Base-by-base conservation (phyloP, 345 rosid genomes). In the Isatis tinctoria region DNA sequence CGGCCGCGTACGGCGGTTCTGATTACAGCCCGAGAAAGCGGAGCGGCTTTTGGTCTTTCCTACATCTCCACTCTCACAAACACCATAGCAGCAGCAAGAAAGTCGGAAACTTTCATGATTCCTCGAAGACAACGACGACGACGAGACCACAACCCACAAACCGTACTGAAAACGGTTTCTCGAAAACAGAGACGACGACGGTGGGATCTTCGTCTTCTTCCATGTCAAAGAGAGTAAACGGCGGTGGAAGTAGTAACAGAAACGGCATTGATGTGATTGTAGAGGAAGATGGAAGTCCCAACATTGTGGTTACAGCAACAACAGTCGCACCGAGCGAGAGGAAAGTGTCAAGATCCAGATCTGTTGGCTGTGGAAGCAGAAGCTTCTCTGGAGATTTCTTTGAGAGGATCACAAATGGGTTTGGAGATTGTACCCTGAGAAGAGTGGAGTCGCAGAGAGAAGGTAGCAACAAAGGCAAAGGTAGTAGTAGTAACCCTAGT, bases 351-450 rank as follows among this genome's bases (percentile, higher is more conserved):
- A 87, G 99, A 82, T 95, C 99, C 73, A 90, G 99, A 86, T 95
- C 99, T 63, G 96, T 90, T 5, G 99, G 99, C 8, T 95, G 99
- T 53, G 99, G 99, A 32, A 92, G 96, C 88, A 72, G 97, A 79
- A 95, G 99, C 81, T 95, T 95, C 74, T 92, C 98, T 0, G 98
- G 98, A 6, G 99, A 95, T 61, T 95, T 95, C 82, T 92, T 95
- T 22, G 99, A 89, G 77, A 90, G 97, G 82, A 87, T 95, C 70
- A 92, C 99, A 2, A 95, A 91, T 26, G 99, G 99, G 66, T 87
- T 95, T 60, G 99, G 99, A 6, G 99, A 95, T 75, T 95, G 99
- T 81, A 84, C 98, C 11, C 85, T 92, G 13, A 81, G 99, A 56
- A 82, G 99, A 79, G 99, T 90, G 7, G 99, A 95, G 73, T 95